These are phyloP conservation scores for Bacidia rubella DNA, from an alignment of 495 filamentous ascomycete species.

Conservation along the genomic window DNA sequence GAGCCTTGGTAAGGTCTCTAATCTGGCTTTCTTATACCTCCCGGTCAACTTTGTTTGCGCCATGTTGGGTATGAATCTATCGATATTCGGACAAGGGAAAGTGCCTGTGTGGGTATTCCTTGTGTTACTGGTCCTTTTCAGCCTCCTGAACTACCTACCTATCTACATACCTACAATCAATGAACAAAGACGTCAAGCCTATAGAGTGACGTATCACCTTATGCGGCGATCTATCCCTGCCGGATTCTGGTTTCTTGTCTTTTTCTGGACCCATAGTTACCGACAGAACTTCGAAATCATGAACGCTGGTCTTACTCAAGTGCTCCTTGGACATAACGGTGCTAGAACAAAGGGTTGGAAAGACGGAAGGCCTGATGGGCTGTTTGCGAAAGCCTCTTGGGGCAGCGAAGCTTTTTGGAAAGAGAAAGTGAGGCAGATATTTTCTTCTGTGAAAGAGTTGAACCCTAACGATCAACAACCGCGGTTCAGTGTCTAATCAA, in stretches of 20 bases:
- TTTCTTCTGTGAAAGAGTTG: not conserved
- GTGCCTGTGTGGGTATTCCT: not conserved
- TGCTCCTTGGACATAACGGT: not conserved
- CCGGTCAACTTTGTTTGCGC: not conserved
- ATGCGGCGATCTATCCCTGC: not conserved
- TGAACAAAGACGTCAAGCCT: not conserved
- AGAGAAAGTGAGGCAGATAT: not conserved
- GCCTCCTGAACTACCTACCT: not conserved
- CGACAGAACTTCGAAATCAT: not conserved
- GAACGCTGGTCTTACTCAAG: conserved; percentile 3
- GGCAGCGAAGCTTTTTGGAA: conserved; percentile 4
- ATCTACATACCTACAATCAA: not conserved
- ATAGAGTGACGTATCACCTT: not conserved
- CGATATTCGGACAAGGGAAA: not conserved
- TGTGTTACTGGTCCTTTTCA: not conserved
- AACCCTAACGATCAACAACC: not conserved
- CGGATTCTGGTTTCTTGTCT: not conserved
- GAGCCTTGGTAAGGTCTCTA: not conserved
- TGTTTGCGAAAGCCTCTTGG: not conserved
- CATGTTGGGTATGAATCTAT: not conserved
- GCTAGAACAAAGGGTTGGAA: not conserved
- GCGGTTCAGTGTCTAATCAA: not conserved
- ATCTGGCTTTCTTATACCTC: not conserved
- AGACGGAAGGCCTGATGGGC: not conserved
- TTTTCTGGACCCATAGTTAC: not conserved